These are phyloP conservation scores for Nigrospora oryzae DNA, from an alignment of 2,329 filamentous ascomycete species.

Conservation along the genomic window DNA sequence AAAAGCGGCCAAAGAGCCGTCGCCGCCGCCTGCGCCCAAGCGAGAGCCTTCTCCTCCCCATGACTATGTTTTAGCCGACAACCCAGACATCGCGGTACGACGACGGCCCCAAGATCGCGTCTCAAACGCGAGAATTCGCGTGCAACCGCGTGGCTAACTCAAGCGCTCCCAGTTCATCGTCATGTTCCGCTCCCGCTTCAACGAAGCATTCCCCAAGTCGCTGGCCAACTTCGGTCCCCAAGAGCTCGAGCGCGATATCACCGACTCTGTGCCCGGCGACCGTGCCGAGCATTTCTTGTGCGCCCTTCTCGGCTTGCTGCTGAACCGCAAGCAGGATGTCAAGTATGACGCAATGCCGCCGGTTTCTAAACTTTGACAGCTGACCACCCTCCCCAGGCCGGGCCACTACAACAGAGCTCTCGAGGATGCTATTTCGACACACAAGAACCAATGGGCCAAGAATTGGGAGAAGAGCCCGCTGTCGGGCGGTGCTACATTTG, in stretches of 20 bases:
- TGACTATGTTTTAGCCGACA: constrained; percentile 83
- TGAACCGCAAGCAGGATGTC: constrained; percentile 97
- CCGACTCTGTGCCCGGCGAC: constrained; percentile 69
- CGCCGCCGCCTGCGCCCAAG: constrained; percentile 60
- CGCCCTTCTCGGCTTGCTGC: constrained; percentile 74
- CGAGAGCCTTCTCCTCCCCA: constrained; percentile 82
- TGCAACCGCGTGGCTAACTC: constrained; percentile 14
- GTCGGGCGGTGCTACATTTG: constrained; percentile 71
- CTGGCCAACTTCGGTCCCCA: constrained; percentile 87
- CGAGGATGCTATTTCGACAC: constrained; percentile 81
- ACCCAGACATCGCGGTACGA: constrained; percentile 86
- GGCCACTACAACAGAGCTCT: constrained; percentile 89
- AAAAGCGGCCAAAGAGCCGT: constrained; percentile 44
- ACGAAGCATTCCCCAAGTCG: constrained; percentile 80
- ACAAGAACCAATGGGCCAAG: constrained; percentile 81
- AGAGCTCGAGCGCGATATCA: constrained; percentile 83
- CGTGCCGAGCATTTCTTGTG: constrained; percentile 84
- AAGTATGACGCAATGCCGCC: constrained; percentile 59
- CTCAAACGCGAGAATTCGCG: constrained; percentile 46
- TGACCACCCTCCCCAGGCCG: constrained; percentile 44
- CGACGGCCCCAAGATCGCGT: constrained; percentile 28
- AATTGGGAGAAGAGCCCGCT: constrained; percentile 83
- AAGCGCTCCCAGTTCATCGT: constrained; percentile 71
- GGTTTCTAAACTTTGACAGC: neutral
- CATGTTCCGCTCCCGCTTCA: constrained; percentile 94